Conservation (phyloP, 1,284 basidiomycete genomes). For the Ceratobasidium sp. region DNA sequence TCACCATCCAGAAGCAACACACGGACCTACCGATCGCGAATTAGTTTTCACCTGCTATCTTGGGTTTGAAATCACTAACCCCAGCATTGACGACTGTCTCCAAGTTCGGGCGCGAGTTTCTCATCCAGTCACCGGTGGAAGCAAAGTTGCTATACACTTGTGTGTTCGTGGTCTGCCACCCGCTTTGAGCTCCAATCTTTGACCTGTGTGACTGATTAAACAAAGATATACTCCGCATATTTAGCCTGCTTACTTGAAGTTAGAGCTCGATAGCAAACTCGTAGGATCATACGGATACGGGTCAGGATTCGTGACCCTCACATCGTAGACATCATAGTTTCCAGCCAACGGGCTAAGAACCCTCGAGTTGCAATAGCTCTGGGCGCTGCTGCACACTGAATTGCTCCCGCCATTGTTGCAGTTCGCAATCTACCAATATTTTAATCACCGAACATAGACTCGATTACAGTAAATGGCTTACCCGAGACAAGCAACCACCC, state of each 20-base stretch:
- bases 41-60: conserved; percentile 62
- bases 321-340: conserved; percentile 64
- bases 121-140: conserved; percentile 71
- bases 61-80: conserved; percentile 62
- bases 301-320: conserved; percentile 62
- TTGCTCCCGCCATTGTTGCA: conserved; percentile 35
- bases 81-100: conserved; percentile 58
- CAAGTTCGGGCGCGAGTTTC: conserved; percentile 64
- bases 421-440: conserved; percentile 29
- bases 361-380: conserved; percentile 66
- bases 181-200: conserved; percentile 63
- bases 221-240: not conserved
- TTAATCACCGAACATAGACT: not conserved
- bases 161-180: conserved; percentile 55
- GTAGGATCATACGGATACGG: conserved; percentile 65
- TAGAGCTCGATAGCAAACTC: conserved; percentile 34
- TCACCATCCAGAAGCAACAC: conserved; percentile 11
- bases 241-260: not conserved
- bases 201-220: conserved; percentile 48
- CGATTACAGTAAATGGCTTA: conserved; percentile 48
- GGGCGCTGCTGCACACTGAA: conserved; percentile 63
- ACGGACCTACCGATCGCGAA: conserved; percentile 52
- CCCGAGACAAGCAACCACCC: conserved; percentile 64
- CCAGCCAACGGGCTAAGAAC: conserved; percentile 64
- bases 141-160: conserved; percentile 61